These are phyloP conservation scores for Papiliotrema nemorosa DNA, from an alignment of 1,284 basidiomycete species.

Conservation along the genomic window DNA sequence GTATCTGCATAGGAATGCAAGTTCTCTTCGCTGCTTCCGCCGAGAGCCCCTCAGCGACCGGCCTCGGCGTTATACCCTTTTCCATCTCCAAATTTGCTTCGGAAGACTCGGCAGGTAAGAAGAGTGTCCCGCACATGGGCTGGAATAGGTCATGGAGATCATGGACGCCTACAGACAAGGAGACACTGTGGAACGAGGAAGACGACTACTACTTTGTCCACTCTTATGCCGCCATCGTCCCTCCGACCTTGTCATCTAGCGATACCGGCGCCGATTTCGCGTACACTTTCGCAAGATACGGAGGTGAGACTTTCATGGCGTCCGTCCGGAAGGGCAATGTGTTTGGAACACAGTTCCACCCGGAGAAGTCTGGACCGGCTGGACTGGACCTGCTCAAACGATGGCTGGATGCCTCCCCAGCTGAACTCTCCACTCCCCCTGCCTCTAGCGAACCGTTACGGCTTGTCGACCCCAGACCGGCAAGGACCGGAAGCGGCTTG, in stretches of 20 bases:
- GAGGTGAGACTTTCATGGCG: conserved; percentile 86
- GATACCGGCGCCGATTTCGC: conserved; percentile 60
- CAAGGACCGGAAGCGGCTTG: conserved; percentile 56
- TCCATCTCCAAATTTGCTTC: conserved; percentile 47
- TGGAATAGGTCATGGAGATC: conserved; percentile 71
- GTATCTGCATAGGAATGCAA: conserved; percentile 98
- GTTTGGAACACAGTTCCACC: conserved; percentile 96
- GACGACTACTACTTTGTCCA: conserved; percentile 95
- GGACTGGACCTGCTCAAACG: conserved; percentile 75
- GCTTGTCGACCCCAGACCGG: conserved; percentile 13
- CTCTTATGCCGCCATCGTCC: conserved; percentile 69
- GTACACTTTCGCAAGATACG: conserved; percentile 88
- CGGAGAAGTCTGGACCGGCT: conserved; percentile 93
- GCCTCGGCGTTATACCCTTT: conserved; percentile 50
- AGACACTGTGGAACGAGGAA: conserved; percentile 48
- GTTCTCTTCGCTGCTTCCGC: conserved; percentile 83
- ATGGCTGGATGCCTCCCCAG: conserved; percentile 66
- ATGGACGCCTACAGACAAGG: conserved; percentile 15
- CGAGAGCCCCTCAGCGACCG: conserved; percentile 56
- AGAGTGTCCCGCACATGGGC: conserved; percentile 96
- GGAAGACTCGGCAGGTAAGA: conserved; percentile 48
- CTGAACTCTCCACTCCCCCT: conserved; percentile 25
- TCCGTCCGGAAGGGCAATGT: conserved; percentile 79
- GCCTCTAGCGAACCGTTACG: conserved; percentile 15
- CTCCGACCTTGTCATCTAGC: conserved; percentile 46